Percentiles rank a stretch among this genome's conserved stretches.
Conservation (phyloP, 805 yeast species). For the Tetrapisispora nanseiensis region DNA sequence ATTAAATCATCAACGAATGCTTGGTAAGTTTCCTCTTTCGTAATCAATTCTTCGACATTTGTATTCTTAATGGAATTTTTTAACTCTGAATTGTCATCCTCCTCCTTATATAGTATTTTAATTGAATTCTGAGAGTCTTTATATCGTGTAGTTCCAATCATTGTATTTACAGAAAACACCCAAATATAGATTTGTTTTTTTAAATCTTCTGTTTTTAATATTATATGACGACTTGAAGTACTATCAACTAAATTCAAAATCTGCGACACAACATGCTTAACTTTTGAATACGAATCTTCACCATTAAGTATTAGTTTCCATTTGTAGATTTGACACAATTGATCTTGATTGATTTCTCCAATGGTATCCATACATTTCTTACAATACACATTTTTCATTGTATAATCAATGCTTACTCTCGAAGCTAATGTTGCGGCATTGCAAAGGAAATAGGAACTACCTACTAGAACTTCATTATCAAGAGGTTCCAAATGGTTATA, state of each 20-base stretch:
- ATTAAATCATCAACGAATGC: conserved; percentile 10
- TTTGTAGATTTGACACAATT: conserved; percentile 17
- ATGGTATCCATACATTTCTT: conserved; percentile 10
- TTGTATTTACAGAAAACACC: conserved; percentile 22
- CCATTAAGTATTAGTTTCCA: conserved; percentile 16
- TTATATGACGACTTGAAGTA: conserved; percentile 18
- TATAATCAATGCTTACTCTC: not conserved
- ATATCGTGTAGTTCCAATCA: conserved; percentile 9
- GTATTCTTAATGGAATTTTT: conserved; percentile 3
- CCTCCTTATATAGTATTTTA: conserved; percentile 16
- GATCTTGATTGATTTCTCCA: conserved; percentile 16
- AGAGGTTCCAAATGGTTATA: conserved; percentile 20
- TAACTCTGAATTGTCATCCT: not conserved
- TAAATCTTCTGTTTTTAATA: conserved; percentile 8
- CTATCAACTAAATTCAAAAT: conserved; percentile 15
- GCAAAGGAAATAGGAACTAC: conserved; percentile 18
- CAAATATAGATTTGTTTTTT: conserved; percentile 13
- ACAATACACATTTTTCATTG: conserved; percentile 9
- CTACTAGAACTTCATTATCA: conserved; percentile 19
- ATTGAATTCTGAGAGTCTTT: conserved; percentile 10
- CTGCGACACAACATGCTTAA: conserved; percentile 16
- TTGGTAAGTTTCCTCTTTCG: conserved; percentile 9
- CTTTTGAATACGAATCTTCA: conserved; percentile 10
- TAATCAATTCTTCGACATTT: conserved; percentile 15
- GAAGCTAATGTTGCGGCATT: conserved; percentile 8